Conservation (phyloP, 352 stramenopile species). For the Heterotrichella gracilis region DNA sequence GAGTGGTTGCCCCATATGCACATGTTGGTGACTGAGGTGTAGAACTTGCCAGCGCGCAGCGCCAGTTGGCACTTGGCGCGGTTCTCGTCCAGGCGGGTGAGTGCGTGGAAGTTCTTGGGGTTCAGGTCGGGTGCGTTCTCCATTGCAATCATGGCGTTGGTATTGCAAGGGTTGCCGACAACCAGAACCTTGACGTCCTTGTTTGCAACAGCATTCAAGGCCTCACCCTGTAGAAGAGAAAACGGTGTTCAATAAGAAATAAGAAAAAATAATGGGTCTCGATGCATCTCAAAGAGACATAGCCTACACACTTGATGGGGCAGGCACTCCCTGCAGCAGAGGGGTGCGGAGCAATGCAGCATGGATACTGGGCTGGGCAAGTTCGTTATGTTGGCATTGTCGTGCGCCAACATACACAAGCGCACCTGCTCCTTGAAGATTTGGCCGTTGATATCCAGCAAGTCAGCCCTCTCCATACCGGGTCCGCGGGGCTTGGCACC, state of each 20-base stretch:
- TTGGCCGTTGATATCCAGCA: conserved; percentile 52
- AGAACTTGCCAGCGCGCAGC: not conserved
- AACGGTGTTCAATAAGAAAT: no score
- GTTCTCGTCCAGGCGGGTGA: conserved; percentile 52
- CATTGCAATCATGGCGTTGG: conserved; percentile 49
- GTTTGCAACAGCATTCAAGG: conserved; percentile 39
- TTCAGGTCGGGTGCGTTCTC: conserved; percentile 43
- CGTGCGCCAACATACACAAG: no score
- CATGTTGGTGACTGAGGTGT: conserved; percentile 34
- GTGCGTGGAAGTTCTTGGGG: conserved; percentile 42
- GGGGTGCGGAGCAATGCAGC: no score
- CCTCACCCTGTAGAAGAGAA: no score
- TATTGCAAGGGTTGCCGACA: conserved; percentile 60
- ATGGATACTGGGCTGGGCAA: no score
- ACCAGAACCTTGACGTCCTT: conserved; percentile 46
- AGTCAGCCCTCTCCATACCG: conserved; percentile 49
- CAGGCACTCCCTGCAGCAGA: no score
- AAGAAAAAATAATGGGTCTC: no score
- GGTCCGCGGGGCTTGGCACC: conserved; percentile 45
- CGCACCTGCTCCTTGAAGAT: conserved; percentile 58
- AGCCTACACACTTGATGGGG: no score
- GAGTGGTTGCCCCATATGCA: conserved; percentile 62
- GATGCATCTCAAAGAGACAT: no score
- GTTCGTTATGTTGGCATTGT: no score
- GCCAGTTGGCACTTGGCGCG: no score